Base-by-base conservation (phyloP, 2,329 filamentous ascomycete species). In the Aspergillus chevalieri region DNA sequence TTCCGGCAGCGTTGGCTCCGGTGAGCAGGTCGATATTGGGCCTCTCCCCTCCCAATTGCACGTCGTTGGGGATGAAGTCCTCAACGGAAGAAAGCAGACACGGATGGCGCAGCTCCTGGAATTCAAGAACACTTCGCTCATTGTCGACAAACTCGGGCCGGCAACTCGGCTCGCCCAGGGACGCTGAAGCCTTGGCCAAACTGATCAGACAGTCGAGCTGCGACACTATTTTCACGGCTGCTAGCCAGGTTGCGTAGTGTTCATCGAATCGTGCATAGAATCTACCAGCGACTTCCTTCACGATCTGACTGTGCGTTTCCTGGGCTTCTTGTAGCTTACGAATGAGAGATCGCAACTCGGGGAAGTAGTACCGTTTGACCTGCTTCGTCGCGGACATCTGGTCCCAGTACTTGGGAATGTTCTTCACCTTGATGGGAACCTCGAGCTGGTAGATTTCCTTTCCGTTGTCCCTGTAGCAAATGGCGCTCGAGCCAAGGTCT, bases 361-460 rank as follows among this genome's bases (percentile, higher is more conserved):
- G 80, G 58, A 91, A 95, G 73, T 97, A 98, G 75, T 92, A 98
- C 0, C 93, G 86, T 71, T 95, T 96, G 63, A 94, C 87, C 49
- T 85, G 83, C 54, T 86, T 82, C 0, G 93, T 97, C 0, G 91
- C 87, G 4, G 93, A 97, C 90, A 97, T 96, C 65, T 97, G 92
- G 55, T 90, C 85, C 91, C 93, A 98, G 60, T 76, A 82, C 57
- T 86, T 86, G 0, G 93, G 93, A 2, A 98, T 73, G 50, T 72
- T 83, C 68, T 94, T 95, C 63, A 88, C 75, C 68, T 93, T 95
- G 62, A 80, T 74, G 0, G 93, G 92, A 0, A 89, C 86, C 66
- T 98, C 93, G 9, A 98, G 78, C 70, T 98, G 92, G 71, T 95
- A 97, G 47, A 98, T 89, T 64, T 98, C 93, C 67, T 98, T 98